Conservation (phyloP, 768 basidiomycete genomes). For the Terana coerulea region DNA sequence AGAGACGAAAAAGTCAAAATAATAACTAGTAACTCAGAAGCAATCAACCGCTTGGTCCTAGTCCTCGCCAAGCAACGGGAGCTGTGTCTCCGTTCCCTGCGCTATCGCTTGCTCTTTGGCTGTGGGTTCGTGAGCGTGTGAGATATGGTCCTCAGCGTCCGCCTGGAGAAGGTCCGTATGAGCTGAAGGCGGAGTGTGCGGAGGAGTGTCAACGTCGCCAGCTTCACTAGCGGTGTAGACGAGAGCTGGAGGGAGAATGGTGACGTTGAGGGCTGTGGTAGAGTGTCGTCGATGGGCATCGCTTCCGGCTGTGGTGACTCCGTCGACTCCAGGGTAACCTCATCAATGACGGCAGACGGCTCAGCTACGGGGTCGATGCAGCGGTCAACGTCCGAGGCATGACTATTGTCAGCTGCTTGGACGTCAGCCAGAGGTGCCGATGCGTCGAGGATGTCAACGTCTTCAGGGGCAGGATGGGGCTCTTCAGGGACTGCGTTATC, state of each 20-base stretch:
- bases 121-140: background rate
- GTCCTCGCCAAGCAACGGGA: conserved; percentile 1
- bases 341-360: background rate
- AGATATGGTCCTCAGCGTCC: background rate
- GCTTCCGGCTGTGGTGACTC: background rate
- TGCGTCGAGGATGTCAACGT: background rate
- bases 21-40: too few species aligned
- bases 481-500: too few species aligned
- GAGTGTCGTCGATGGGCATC: background rate
- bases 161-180: background rate
- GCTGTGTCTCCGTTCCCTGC: background rate
- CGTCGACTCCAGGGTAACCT: background rate
- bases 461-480: background rate
- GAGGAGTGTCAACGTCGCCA: background rate
- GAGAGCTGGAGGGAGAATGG: conserved; percentile 1
- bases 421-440: background rate
- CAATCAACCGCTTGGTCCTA: conserved; percentile 3
- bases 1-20: too few species aligned
- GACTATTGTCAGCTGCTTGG: too few species aligned
- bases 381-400: too few species aligned
- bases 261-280: background rate
- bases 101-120: background rate
- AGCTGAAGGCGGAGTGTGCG: background rate
- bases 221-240: background rate
- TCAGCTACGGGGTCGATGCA: background rate